Conservation (phyloP, 2,329 filamentous ascomycete genomes). For the Hymenoscyphus infarciens region DNA sequence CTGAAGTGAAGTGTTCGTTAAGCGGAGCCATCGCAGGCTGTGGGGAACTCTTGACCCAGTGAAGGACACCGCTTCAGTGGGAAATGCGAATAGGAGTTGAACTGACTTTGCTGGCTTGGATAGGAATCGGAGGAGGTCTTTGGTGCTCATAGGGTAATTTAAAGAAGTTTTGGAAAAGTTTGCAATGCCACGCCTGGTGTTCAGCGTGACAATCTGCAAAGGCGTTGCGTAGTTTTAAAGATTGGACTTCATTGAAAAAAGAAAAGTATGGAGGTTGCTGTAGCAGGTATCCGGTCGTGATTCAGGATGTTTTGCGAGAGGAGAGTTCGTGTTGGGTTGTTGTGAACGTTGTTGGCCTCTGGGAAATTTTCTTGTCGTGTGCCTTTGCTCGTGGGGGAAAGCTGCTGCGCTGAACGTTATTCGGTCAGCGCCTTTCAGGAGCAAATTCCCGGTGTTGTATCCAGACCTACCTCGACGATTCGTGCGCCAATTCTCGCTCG, state of each 20-base stretch:
- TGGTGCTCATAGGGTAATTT: slow-evolving; percentile 77
- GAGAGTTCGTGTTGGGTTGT: neutral
- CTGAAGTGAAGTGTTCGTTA: neutral
- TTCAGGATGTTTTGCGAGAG: neutral
- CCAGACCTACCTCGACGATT: neutral
- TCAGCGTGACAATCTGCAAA: slow-evolving; percentile 21
- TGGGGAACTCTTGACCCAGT: neutral
- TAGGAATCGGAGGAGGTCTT: slow-evolving; percentile 87
- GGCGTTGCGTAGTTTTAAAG: slow-evolving; percentile 10
- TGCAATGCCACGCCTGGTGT: slow-evolving; percentile 24
- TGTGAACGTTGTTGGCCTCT: neutral
- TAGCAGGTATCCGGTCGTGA: neutral
- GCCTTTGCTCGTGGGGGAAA: neutral
- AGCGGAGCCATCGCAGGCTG: neutral
- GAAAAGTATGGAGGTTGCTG: neutral
- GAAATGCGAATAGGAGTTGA: slow-evolving; percentile 5
- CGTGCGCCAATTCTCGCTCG: neutral
- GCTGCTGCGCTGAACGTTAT: slow-evolving; percentile 5
- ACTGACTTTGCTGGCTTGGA: slow-evolving; percentile 91
- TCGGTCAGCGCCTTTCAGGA: neutral
- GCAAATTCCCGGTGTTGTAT: neutral
- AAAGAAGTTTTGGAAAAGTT: slow-evolving; percentile 10
- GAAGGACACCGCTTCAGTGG: neutral
- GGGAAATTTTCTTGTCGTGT: slow-evolving; percentile 11
- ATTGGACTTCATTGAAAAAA: slow-evolving; percentile 8